Conservation (phyloP, 257 asterid genomes). For the Scutellaria barbata region DNA sequence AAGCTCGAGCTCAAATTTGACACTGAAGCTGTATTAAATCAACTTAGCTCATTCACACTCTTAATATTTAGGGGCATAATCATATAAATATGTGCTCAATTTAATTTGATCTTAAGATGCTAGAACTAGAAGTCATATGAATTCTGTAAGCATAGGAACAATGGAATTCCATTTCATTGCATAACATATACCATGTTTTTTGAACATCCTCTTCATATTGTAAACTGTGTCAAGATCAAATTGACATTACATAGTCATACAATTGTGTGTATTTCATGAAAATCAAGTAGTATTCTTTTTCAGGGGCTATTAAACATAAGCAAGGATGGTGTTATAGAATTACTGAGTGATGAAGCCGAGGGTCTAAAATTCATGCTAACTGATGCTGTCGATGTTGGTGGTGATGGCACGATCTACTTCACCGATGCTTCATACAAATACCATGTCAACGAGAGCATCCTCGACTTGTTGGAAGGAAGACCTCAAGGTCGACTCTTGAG, state of each 20-base stretch:
- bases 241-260: neutral
- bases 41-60: too few relatives aligned
- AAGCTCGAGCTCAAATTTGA: too few relatives aligned
- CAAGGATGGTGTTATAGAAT: conserved; percentile 54
- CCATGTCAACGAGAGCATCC: conserved; percentile 27
- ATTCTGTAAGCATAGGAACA: neutral
- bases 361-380: conserved; percentile 71
- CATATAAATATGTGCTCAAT: too few relatives aligned
- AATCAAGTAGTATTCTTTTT: neutral
- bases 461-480: conserved; percentile 61
- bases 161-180: neutral
- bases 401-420: conserved; percentile 73
- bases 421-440: conserved; percentile 78
- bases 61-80: too few relatives aligned
- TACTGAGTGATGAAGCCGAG: conserved; percentile 72
- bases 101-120: too few relatives aligned
- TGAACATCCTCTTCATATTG: neutral
- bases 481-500: conserved; percentile 80
- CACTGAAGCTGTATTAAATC: too few relatives aligned
- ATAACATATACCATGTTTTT: too few relatives aligned
- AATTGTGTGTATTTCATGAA: neutral
- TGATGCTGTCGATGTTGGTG: conserved; percentile 70
- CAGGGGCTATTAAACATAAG: conserved; percentile 84
- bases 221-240: neutral
- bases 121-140: neutral